phyloP scores from a whole-genome alignment of 176 grass and related monocot species.

The Carex myosuroides region DNA sequence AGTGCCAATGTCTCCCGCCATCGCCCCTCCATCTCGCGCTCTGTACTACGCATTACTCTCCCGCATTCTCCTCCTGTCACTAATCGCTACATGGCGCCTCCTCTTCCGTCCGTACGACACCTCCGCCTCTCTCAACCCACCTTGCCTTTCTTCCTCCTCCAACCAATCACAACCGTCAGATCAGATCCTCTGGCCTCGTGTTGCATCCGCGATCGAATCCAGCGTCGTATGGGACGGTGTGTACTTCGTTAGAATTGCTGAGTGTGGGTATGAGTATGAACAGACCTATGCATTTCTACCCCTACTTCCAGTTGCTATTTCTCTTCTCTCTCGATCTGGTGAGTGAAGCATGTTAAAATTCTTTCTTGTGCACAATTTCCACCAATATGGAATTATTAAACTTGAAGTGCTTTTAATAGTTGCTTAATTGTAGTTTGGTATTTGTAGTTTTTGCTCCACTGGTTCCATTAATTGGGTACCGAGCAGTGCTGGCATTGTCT shows the following conservation, averaged over 20 bases:
- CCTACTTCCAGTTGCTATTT: conserved; percentile 52
- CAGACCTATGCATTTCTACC: conserved; percentile 84
- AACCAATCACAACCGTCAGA: not conserved
- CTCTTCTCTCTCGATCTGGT: conserved; percentile 63
- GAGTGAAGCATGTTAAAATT: not conserved
- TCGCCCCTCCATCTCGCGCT: not conserved
- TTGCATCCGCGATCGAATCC: conserved; percentile 42
- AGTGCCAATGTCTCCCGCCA: not conserved
- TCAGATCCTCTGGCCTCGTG: conserved; percentile 15
- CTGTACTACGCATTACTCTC: conserved; percentile 43
- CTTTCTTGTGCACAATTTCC: not conserved
- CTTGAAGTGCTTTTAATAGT: not conserved
- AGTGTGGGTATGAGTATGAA: conserved; percentile 99
- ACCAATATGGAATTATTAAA: not conserved
- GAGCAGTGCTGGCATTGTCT: conserved; percentile 53
- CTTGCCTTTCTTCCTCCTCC: conserved; percentile 45
- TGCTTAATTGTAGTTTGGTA: conserved; percentile 28
- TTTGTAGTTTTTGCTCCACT: conserved; percentile 53
- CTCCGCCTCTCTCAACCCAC: conserved; percentile 57
- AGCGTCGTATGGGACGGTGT: conserved; percentile 85
- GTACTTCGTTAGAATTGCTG: conserved; percentile 60
- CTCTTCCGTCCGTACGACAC: conserved; percentile 86
- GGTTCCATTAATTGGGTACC: conserved; percentile 57
- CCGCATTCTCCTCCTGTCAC: conserved; percentile 43
- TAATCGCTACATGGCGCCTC: conserved; percentile 48